These are phyloP conservation scores for Aureobasidium subglaciale DNA, from an alignment of 2,329 filamentous ascomycete genomes.

Conservation along the genomic window DNA sequence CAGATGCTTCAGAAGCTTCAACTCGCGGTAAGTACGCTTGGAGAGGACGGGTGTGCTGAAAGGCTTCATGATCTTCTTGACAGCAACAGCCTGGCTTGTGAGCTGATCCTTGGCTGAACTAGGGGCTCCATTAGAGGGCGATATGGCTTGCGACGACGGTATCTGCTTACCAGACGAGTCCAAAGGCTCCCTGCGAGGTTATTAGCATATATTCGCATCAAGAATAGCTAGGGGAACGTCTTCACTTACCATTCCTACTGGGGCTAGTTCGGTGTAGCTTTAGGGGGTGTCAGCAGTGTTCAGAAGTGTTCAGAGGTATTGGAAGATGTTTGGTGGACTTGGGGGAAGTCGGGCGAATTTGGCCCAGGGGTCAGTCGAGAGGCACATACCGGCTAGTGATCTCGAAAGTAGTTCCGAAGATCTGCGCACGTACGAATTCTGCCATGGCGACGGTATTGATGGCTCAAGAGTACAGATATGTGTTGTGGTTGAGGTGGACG, in stretches of 20 bases:
- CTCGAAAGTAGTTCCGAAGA: slow-evolving; percentile 99
- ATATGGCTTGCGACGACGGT: background rate
- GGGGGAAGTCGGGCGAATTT: background rate
- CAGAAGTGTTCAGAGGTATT: no score
- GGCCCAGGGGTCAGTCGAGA: background rate
- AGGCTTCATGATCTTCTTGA: slow-evolving; percentile 99
- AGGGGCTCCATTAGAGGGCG: slow-evolving; percentile 18
- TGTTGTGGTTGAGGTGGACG: background rate
- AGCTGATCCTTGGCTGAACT: slow-evolving; percentile 98
- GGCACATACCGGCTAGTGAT: slow-evolving; percentile 82
- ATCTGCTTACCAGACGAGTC: slow-evolving; percentile 73
- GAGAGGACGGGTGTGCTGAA: slow-evolving; percentile 98
- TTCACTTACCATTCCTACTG: slow-evolving; percentile 80
- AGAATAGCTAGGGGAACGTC: background rate
- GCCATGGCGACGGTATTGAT: slow-evolving; percentile 61
- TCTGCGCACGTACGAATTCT: slow-evolving; percentile 98
- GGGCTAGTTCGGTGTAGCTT: slow-evolving; percentile 96
- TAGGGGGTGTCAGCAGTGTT: slow-evolving; percentile 1
- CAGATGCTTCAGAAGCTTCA: slow-evolving; percentile 95
- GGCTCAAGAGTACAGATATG: no score
- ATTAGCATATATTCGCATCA: background rate
- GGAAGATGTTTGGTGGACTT: background rate
- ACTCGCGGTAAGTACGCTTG: slow-evolving; percentile 93
- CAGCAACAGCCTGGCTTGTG: slow-evolving; percentile 90
- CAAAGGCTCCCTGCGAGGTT: slow-evolving; percentile 64